Percentiles rank a stretch among this genome's conserved stretches.
Evolutionary conservation across 495 filamentous ascomycete species (phyloP).

Genomic region (Evansstolkia leycettana): DNA sequence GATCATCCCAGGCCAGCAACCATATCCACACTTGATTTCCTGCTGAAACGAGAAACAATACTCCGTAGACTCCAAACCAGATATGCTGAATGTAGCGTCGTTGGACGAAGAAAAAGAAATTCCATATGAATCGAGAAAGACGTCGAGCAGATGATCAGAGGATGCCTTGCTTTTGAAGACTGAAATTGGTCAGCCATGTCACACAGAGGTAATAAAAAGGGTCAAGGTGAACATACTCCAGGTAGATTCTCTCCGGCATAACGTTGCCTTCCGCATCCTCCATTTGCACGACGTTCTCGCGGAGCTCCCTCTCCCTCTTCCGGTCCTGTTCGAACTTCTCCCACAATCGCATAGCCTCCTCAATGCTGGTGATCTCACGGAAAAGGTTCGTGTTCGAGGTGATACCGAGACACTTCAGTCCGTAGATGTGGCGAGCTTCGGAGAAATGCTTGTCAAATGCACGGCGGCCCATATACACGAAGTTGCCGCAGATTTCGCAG

Average conservation of each 20-base stretch:
- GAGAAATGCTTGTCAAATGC: conserved; percentile 99
- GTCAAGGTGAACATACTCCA: conserved; percentile 43
- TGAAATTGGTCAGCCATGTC: conserved; percentile 17
- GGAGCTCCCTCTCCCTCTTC: conserved; percentile 59
- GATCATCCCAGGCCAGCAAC: too few species aligned
- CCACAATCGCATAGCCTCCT: conserved; percentile 79
- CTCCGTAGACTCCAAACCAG: conserved; percentile 23
- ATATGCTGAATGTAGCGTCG: neutral
- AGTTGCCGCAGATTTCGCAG: conserved; percentile 96
- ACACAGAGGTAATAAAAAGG: neutral
- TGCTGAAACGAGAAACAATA: too few species aligned
- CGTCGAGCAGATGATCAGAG: conserved; percentile 16
- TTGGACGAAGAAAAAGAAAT: conserved; percentile 1
- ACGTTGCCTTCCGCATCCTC: conserved; percentile 96
- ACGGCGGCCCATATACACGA: conserved; percentile 89
- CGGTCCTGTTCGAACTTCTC: conserved; percentile 84
- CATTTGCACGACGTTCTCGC: conserved; percentile 89
- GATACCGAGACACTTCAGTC: conserved; percentile 85
- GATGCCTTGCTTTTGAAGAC: conserved; percentile 46
- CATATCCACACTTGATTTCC: too few species aligned
- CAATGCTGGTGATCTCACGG: conserved; percentile 84
- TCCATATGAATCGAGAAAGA: neutral
- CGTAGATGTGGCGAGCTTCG: conserved; percentile 82
- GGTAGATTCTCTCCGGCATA: conserved; percentile 96
- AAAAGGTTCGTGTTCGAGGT: conserved; percentile 79